These are phyloP conservation scores for Cercophora newfieldiana DNA, from an alignment of 495 filamentous ascomycete genomes.

Conservation along the genomic window DNA sequence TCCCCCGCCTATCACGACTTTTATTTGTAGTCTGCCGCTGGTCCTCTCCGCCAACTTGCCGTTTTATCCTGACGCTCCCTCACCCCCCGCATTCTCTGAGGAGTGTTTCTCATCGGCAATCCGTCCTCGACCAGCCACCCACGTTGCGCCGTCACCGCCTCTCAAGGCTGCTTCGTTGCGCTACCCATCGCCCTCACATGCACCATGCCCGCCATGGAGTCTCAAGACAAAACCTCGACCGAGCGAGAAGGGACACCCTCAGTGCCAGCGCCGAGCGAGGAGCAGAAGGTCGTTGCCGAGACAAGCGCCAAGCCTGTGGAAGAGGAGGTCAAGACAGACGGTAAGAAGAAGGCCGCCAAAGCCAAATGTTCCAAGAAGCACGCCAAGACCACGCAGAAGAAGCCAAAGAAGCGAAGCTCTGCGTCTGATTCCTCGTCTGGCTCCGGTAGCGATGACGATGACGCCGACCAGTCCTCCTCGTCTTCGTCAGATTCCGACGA, in stretches of 20 bases:
- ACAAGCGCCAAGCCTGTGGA: slow-evolving; percentile 20
- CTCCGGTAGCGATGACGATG: slow-evolving; percentile 31
- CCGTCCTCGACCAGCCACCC: not conserved
- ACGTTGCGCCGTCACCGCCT: not conserved
- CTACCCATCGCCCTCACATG: not conserved
- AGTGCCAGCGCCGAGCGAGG: slow-evolving; percentile 25
- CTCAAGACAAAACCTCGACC: slow-evolving; percentile 22
- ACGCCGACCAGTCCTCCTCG: slow-evolving; percentile 30
- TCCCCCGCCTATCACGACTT: not conserved
- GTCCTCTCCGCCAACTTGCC: too few relatives aligned
- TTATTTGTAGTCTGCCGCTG: not conserved
- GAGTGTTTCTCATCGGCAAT: not conserved
- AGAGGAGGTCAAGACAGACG: slow-evolving; percentile 28
- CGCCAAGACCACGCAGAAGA: slow-evolving; percentile 39
- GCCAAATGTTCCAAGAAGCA: slow-evolving; percentile 42
- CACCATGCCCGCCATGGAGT: slow-evolving; percentile 20
- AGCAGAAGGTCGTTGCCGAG: slow-evolving; percentile 29
- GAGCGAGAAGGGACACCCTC: slow-evolving; percentile 28
- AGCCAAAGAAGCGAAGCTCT: slow-evolving; percentile 42
- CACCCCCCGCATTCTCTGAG: not conserved
- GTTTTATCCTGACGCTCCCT: not conserved
- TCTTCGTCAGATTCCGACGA: slow-evolving; percentile 33
- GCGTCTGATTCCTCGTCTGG: slow-evolving; percentile 33
- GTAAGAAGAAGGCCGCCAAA: slow-evolving; percentile 39
- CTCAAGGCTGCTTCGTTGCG: not conserved